These are phyloP conservation scores for Waltiozyma sp. DNA, from an alignment of 1,139 yeast genomes.

Conservation along the genomic window DNA sequence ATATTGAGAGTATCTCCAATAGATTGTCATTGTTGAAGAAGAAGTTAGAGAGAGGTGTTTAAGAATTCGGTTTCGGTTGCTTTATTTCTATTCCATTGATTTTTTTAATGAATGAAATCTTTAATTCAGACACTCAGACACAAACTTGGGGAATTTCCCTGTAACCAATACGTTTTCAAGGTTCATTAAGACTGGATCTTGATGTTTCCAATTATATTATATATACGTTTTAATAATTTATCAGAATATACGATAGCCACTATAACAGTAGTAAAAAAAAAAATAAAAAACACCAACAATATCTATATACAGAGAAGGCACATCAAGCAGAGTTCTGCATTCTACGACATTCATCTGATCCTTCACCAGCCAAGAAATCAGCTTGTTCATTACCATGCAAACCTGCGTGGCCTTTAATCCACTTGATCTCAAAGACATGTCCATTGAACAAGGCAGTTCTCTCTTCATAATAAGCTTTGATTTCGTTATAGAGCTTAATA, in stretches of 20 bases:
- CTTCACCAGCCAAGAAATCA: slow-evolving; percentile 59
- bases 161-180: no score
- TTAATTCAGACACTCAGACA: no score
- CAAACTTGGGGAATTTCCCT: no score
- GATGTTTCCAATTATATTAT: no score
- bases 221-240: no score
- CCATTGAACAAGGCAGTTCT: slow-evolving; percentile 17
- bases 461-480: slow-evolving; percentile 20
- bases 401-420: slow-evolving; percentile 71
- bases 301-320: no score
- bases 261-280: no score
- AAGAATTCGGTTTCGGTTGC: background rate
- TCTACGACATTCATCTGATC: slow-evolving; percentile 29
- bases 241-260: no score
- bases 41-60: slow-evolving; percentile 11
- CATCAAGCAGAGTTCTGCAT: background rate
- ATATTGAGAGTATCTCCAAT: slow-evolving; percentile 62
- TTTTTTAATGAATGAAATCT: background rate
- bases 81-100: background rate
- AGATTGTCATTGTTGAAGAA: slow-evolving; percentile 45
- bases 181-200: no score
- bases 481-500: slow-evolving; percentile 16
- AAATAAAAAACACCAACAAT: no score
- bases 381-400: slow-evolving; percentile 66
- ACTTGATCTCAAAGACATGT: slow-evolving; percentile 30